phyloP scores from a whole-genome alignment of 495 filamentous ascomycete species.

The Entonaema liquescens region DNA sequence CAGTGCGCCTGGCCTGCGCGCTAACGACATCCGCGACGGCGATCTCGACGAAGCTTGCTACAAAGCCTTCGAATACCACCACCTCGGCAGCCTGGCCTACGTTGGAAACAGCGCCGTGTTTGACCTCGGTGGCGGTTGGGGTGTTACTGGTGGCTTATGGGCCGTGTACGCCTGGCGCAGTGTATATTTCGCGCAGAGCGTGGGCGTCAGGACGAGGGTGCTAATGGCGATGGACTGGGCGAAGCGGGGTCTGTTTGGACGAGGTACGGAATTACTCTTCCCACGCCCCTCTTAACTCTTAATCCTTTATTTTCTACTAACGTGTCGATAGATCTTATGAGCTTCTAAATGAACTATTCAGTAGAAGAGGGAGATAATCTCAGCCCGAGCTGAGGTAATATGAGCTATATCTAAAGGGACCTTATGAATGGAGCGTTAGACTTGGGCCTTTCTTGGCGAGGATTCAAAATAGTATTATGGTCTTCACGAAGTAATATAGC shows the following conservation, averaged over 20 bases:
- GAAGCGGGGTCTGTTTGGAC: slow-evolving; percentile 92
- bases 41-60: slow-evolving; percentile 93
- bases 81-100: slow-evolving; percentile 92
- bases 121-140: slow-evolving; percentile 78
- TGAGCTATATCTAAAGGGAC: not conserved
- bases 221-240: slow-evolving; percentile 98
- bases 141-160: slow-evolving; percentile 82
- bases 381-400: not conserved
- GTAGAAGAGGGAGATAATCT: not conserved
- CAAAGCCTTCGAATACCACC: slow-evolving; percentile 94
- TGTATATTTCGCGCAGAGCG: slow-evolving; percentile 98
- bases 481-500: not conserved
- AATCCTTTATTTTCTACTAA: slow-evolving; percentile 34
- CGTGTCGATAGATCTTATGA: slow-evolving; percentile 67
- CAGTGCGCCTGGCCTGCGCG: slow-evolving; percentile 74
- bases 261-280: slow-evolving; percentile 69
- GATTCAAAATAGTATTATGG: not conserved
- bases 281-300: not conserved
- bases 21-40: slow-evolving; percentile 85
- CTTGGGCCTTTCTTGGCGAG: not conserved
- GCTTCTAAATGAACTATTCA: slow-evolving; percentile 55
- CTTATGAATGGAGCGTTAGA: not conserved
- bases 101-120: slow-evolving; percentile 97
- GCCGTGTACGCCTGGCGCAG: slow-evolving; percentile 97
- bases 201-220: slow-evolving; percentile 87